Base-by-base conservation (phyloP, 169 alveolate species). In the Amoebophrya sp. region DNA sequence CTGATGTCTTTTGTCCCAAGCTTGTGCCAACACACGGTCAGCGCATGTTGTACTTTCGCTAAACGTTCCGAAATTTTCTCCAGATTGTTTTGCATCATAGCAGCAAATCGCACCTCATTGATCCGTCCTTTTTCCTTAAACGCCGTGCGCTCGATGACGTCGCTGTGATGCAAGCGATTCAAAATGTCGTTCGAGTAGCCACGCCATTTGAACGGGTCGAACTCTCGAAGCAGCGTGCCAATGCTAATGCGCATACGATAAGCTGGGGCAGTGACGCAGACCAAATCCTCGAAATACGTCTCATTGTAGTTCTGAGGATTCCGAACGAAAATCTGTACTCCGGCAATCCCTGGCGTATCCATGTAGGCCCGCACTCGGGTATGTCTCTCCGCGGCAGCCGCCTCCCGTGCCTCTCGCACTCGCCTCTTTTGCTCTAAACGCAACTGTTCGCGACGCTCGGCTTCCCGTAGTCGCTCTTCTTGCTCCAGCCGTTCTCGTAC, bases 11-110 rank as follows among this genome's bases (percentile, higher is more conserved):
- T 6, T 36, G 83, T 26, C 12, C 83, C 83, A 29, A 65, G 83
- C 26, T 65, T 65, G 83, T 65, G 83, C 83, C 83, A 65, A 26
- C 83, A 65, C 12, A 65, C 83, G 83, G 83, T 26, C 83, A 47
- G 65, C 65, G 65, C 6, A 18, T 47, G 65, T 18, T 47, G 65
- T 18, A 47, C 65, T 47, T 47, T 65, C 36, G 83, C 83, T 0
- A 65, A 26, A 1, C n/a, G 18, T 29, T 65, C 83, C 38, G 36
- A 12, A 26, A 65, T 65, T 36, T 65, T 65, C 26, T 65, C 83
- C 83, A 65, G 83, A 29, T 65, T 29, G 26, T 65, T 65, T 18
- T 65, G 83, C 83, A 65, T 65, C 83, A 65, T 65, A 0, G 83
- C 83, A 0, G 83, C 83, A 36, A 65, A 65, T 10, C 83, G 83